Evolutionary conservation across 2,329 filamentous ascomycete genomes (phyloP).

Genomic region (Curvularia verruculosa): DNA sequence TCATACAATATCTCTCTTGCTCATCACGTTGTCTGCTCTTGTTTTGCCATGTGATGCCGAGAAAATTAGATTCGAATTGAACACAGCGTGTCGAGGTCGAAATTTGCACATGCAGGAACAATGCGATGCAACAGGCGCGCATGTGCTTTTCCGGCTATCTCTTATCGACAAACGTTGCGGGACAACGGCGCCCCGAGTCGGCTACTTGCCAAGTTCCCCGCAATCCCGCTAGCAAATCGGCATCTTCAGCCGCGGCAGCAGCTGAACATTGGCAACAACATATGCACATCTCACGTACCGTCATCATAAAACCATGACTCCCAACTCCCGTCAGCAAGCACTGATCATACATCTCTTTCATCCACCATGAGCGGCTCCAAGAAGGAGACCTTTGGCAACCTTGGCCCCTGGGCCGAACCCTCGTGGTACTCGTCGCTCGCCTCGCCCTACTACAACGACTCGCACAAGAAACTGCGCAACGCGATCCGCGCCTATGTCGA

Average conservation of each 20-base stretch:
- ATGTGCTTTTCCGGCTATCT: not conserved
- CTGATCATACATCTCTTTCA: slow-evolving; percentile 13
- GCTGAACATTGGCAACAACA: not conserved
- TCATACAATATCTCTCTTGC: slow-evolving; percentile 3
- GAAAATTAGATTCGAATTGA: not conserved
- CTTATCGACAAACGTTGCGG: not conserved
- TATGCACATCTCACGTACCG: slow-evolving; percentile 9
- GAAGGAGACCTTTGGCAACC: slow-evolving; percentile 43
- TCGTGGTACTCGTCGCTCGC: slow-evolving; percentile 56
- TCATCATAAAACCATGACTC: slow-evolving; percentile 1
- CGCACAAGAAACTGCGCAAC: slow-evolving; percentile 64
- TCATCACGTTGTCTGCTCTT: not conserved
- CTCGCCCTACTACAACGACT: slow-evolving; percentile 68
- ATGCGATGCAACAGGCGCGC: not conserved
- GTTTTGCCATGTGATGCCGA: not conserved
- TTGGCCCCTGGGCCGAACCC: slow-evolving; percentile 55
- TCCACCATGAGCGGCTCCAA: slow-evolving; percentile 28
- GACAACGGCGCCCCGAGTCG: slow-evolving; percentile 3
- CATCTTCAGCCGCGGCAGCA: slow-evolving; percentile 20
- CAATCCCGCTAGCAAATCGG: slow-evolving; percentile 9
- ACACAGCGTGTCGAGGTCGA: not conserved
- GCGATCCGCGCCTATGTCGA: slow-evolving; percentile 66
- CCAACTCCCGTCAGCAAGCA: not conserved
- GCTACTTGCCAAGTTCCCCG: slow-evolving; percentile 1
- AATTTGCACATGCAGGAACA: not conserved